Percentiles rank a stretch among this genome's conserved stretches.
Evolutionary conservation across 2,329 filamentous ascomycete genomes (phyloP).

Genomic region (Orbilia oligospora): DNA sequence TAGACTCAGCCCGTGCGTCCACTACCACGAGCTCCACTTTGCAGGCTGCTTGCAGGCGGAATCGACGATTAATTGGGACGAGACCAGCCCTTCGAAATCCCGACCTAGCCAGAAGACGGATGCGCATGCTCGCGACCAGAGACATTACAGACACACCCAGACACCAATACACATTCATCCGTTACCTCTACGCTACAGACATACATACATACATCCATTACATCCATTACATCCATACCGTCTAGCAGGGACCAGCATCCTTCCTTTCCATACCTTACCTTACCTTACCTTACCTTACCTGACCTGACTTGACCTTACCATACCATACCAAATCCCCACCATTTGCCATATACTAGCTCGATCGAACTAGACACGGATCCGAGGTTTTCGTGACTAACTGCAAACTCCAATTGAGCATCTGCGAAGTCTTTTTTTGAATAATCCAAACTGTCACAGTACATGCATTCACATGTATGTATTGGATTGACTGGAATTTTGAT

Average conservation of each 20-base stretch:
- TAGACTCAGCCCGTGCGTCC: slow-evolving; percentile 1
- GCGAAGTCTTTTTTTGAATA: neutral
- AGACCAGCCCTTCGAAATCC: slow-evolving; percentile 7
- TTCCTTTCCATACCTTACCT: neutral
- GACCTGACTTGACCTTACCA: no score
- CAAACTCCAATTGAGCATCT: slow-evolving; percentile 30
- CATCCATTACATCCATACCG: neutral
- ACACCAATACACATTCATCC: neutral
- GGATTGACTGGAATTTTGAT: neutral
- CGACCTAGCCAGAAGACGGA: slow-evolving; percentile 12
- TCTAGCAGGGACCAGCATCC: slow-evolving; percentile 39
- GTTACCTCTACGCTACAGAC: neutral
- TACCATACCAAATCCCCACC: slow-evolving; percentile 6
- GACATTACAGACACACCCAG: slow-evolving; percentile 5
- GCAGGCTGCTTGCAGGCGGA: neutral
- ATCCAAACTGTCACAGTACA: slow-evolving; percentile 5
- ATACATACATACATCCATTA: no score
- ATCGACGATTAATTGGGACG: slow-evolving; percentile 24
- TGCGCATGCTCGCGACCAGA: slow-evolving; percentile 30
- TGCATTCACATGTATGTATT: slow-evolving; percentile 2
- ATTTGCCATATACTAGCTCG: slow-evolving; percentile 6
- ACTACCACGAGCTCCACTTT: slow-evolving; percentile 21
- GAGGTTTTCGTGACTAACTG: slow-evolving; percentile 26
- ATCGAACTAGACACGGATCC: slow-evolving; percentile 25
- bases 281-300: no score